Base-by-base conservation (phyloP, 2,329 filamentous ascomycete species). In the Xylariomycetidae sp. region DNA sequence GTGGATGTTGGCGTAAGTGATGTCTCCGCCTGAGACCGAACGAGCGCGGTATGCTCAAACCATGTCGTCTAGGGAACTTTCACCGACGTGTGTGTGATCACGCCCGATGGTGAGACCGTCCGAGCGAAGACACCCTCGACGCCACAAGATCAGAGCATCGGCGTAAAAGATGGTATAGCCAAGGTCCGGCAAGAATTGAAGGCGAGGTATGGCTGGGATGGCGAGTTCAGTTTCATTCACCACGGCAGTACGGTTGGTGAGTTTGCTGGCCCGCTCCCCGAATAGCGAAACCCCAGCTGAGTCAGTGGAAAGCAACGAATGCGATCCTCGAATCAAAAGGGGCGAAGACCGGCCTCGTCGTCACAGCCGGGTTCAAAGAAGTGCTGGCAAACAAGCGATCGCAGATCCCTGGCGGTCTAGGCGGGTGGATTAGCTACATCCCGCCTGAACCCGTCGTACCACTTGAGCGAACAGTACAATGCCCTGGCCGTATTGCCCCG, bases 351-450 rank as follows among this genome's bases (percentile, higher is more conserved):
- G 66, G 58, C 1, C 52, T 70, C 1, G 52, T 71, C 19, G 64
- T 70, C 9, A 70, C 67, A 1, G 56, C 60, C 2, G 67, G 67
- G 4, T 66, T 70, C 49, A 69, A 68, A 40, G 66, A 70, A 42
- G 60, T 70, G 27, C 50, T 71, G 30, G 60, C 60, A 0, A 51
- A 67, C 9, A 53, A 67, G 7, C 54, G 67, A 17, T 68, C 64
- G 14, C 66, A 71, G 35, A 70, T 72, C n/a, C 67, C 67, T 1
- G 68, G 68, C 4, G 65, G 65, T 3, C 48, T 72, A 8, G 67
- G 64, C 2, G 65, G 64, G 9, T 72, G 67, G 68, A 59, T 71
- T 37, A 62, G 65, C 32, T 71, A 58, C 40, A 53, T 58, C 1
- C 64, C 66, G 4, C 67, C 68, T 0, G 58, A 67, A 19, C 67